Percentiles rank a stretch among this genome's conserved stretches.
Conservation (phyloP, 2,329 filamentous ascomycete species). For the Sporothrix globosa region DNA sequence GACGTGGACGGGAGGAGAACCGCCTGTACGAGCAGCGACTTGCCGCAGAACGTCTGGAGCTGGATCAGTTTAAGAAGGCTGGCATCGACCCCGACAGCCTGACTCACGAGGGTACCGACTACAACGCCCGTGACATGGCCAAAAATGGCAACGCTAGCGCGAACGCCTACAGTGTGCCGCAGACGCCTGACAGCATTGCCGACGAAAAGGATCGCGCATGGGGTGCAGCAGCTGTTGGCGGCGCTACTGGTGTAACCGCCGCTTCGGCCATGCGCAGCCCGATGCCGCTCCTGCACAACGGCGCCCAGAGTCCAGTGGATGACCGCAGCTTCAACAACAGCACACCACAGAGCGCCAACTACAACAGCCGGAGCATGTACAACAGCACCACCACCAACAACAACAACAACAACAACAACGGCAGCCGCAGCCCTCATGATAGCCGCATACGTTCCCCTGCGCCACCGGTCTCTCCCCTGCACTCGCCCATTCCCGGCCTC, state of each 20-base stretch:
- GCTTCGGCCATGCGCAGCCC: constrained; percentile 34
- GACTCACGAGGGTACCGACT: constrained; percentile 44
- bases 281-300: constrained; percentile 40
- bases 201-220: constrained; percentile 41
- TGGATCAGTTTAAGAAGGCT: constrained; percentile 53
- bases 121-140: constrained; percentile 44
- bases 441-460: constrained; percentile 6
- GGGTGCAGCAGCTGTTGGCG: constrained; percentile 37
- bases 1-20: constrained; percentile 56
- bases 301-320: background rate
- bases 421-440: constrained; percentile 6
- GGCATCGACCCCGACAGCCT: constrained; percentile 56
- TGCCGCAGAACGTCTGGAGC: constrained; percentile 55
- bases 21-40: constrained; percentile 50
- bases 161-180: constrained; percentile 43
- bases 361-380: constrained; percentile 21
- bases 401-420: constrained; percentile 3
- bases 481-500: constrained; percentile 19
- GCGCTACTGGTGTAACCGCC: constrained; percentile 35
- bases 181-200: constrained; percentile 39
- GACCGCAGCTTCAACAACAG: constrained; percentile 33
- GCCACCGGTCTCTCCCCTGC: constrained; percentile 9
- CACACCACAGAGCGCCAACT: constrained; percentile 29
- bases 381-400: background rate
- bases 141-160: constrained; percentile 40